Evolutionary conservation across 2,329 filamentous ascomycete genomes (phyloP).

Genomic region (Lecanicillium sp.): DNA sequence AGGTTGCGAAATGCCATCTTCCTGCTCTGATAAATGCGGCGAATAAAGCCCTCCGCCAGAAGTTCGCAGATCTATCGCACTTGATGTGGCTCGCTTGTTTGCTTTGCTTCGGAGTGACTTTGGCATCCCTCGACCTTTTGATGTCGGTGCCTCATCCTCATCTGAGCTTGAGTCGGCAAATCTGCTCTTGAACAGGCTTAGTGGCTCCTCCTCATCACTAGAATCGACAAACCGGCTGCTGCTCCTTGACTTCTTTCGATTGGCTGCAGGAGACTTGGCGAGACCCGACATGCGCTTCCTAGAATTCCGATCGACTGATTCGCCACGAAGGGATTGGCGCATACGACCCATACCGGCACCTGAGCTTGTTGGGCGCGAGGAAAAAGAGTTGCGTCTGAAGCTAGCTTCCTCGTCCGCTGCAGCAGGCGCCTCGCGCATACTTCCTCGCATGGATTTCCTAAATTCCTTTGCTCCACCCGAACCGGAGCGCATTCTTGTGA

Average conservation of each 20-base stretch:
- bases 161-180: conserved; percentile 70
- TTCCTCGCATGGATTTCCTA: conserved; percentile 62
- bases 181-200: conserved; percentile 42
- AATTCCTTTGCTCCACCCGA: conserved; percentile 49
- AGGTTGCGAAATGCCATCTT: conserved; percentile 37
- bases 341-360: conserved; percentile 22
- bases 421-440: conserved; percentile 14
- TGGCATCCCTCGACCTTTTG: conserved; percentile 13
- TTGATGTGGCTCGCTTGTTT: conserved; percentile 9
- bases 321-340: conserved; percentile 38
- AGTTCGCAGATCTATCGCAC: conserved; percentile 11
- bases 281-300: conserved; percentile 36
- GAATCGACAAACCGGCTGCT: conserved; percentile 53
- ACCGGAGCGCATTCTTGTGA: conserved; percentile 55
- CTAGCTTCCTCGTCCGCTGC: conserved; percentile 36
- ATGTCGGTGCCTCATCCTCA: conserved; percentile 23
- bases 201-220: conserved; percentile 48
- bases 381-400: conserved; percentile 35
- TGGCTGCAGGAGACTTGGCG: conserved; percentile 27
- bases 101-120: conserved; percentile 15
- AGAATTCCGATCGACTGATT: conserved; percentile 26
- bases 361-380: conserved; percentile 25
- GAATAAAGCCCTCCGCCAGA: conserved; percentile 50
- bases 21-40: conserved; percentile 48
- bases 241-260: conserved; percentile 30